These are phyloP conservation scores for Podaxis sp. DNA, from an alignment of 768 basidiomycete genomes.

Conservation along the genomic window DNA sequence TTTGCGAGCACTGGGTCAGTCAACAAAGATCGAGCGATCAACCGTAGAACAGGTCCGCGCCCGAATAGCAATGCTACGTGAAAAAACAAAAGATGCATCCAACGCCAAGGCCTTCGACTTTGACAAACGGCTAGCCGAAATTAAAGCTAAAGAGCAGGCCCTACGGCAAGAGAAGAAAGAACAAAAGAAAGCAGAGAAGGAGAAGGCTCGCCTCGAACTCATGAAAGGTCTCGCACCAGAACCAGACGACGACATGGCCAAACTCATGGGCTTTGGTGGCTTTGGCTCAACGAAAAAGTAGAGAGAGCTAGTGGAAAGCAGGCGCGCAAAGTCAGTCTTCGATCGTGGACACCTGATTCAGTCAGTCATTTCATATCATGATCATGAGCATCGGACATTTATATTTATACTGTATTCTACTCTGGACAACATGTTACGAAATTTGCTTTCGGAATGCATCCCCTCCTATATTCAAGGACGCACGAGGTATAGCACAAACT, in stretches of 20 bases:
- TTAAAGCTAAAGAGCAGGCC: slow-evolving; percentile 69
- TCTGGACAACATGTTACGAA: slow-evolving; percentile 23
- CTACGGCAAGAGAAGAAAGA: slow-evolving; percentile 74
- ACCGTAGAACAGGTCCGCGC: slow-evolving; percentile 91
- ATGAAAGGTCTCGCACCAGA: slow-evolving; percentile 49
- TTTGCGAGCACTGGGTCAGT: slow-evolving; percentile 91
- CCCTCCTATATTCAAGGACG: slow-evolving; percentile 36
- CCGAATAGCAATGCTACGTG: slow-evolving; percentile 84
- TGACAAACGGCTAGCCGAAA: slow-evolving; percentile 81
- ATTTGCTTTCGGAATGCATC: slow-evolving; percentile 19
- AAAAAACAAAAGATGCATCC: slow-evolving; percentile 81
- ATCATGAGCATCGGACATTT: slow-evolving; percentile 17
- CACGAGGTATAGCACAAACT: slow-evolving; percentile 71
- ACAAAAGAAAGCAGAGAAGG: slow-evolving; percentile 76
- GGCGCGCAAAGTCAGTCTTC: not conserved
- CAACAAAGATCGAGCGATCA: slow-evolving; percentile 86
- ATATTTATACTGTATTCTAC: slow-evolving; percentile 25
- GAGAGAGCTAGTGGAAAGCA: not conserved
- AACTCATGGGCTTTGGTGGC: slow-evolving; percentile 89
- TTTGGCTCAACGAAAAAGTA: slow-evolving; percentile 88
- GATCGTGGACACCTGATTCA: slow-evolving; percentile 1
- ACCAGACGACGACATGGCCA: slow-evolving; percentile 64
- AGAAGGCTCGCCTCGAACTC: slow-evolving; percentile 66
- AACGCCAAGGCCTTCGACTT: slow-evolving; percentile 94
- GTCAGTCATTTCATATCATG: not conserved